Evolutionary conservation across 352 stramenopile genomes (phyloP).

Genomic region (Hyaloperonospora brassicae): DNA sequence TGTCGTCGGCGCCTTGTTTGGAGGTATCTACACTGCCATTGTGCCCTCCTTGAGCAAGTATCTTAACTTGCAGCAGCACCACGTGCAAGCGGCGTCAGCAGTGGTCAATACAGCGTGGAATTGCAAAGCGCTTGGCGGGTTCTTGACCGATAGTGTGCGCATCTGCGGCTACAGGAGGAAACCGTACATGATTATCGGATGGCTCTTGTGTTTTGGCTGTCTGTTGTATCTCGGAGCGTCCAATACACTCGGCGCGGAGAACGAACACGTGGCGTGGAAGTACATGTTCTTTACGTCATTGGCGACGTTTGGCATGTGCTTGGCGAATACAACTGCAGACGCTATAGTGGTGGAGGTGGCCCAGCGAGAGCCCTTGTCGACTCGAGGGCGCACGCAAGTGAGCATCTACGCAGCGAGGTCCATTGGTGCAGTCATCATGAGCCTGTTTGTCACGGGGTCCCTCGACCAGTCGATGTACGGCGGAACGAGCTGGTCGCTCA

Average conservation of each 20-base stretch:
- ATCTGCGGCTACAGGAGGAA: slow-evolving; percentile 56
- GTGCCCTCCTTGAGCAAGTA: slow-evolving; percentile 53
- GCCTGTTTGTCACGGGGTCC: slow-evolving; percentile 39
- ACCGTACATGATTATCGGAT: slow-evolving; percentile 61
- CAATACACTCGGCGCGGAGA: neutral
- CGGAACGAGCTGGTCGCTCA: slow-evolving; percentile 42
- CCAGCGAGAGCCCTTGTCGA: slow-evolving; percentile 49
- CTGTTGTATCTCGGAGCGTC: slow-evolving; percentile 32
- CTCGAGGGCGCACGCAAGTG: slow-evolving; percentile 52
- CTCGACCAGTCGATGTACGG: slow-evolving; percentile 58
- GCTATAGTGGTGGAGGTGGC: slow-evolving; percentile 67
- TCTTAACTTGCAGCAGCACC: slow-evolving; percentile 53
- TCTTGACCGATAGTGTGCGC: slow-evolving; percentile 54
- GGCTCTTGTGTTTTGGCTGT: slow-evolving; percentile 32
- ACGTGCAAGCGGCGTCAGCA: slow-evolving; percentile 36
- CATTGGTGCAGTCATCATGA: slow-evolving; percentile 37
- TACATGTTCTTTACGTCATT: slow-evolving; percentile 70
- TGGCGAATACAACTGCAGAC: slow-evolving; percentile 81
- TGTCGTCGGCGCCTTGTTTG: slow-evolving; percentile 58
- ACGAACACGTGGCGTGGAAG: slow-evolving; percentile 30
- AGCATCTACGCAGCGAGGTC: slow-evolving; percentile 38
- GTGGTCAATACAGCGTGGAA: slow-evolving; percentile 58
- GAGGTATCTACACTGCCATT: slow-evolving; percentile 47
- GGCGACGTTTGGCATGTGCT: slow-evolving; percentile 78
- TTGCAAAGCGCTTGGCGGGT: slow-evolving; percentile 57